Evolutionary conservation across 2,329 filamentous ascomycete species (phyloP).

Genomic region (Penicillium griseofulvum): DNA sequence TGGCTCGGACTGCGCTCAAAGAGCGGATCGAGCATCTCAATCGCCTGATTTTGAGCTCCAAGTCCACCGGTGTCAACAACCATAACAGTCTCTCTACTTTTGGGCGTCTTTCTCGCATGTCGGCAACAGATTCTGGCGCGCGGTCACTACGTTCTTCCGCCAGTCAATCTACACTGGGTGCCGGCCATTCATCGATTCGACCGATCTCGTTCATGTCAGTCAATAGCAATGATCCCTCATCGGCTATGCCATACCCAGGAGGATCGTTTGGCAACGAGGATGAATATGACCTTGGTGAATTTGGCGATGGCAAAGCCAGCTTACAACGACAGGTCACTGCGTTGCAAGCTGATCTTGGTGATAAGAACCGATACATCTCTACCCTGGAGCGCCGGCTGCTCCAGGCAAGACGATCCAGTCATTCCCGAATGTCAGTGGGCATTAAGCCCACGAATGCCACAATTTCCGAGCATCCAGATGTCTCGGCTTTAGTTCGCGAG

Average conservation of each 20-base stretch:
- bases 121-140: conserved; percentile 43
- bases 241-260: conserved; percentile 30
- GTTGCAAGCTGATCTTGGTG: conserved; percentile 90
- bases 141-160: conserved; percentile 68
- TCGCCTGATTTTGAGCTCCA: conserved; percentile 89
- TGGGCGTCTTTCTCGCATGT: conserved; percentile 62
- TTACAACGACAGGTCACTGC: conserved; percentile 81
- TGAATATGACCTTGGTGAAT: conserved; percentile 76
- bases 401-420: conserved; percentile 85
- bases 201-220: conserved; percentile 66
- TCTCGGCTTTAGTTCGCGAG: conserved; percentile 71
- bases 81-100: conserved; percentile 69
- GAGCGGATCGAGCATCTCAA: conserved; percentile 97
- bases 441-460: conserved; percentile 64
- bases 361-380: conserved; percentile 94
- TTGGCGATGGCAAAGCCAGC: conserved; percentile 80
- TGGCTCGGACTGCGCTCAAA: conserved; percentile 91
- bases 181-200: conserved; percentile 57
- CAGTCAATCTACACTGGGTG: conserved; percentile 58
- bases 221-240: conserved; percentile 42
- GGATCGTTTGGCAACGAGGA: conserved; percentile 42
- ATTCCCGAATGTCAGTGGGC: conserved; percentile 78
- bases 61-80: conserved; percentile 88
- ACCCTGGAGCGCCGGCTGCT: conserved; percentile 89
- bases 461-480: conserved; percentile 71